phyloP scores from a whole-genome alignment of 441 rosid genomes.

The Adansonia gregorii region DNA sequence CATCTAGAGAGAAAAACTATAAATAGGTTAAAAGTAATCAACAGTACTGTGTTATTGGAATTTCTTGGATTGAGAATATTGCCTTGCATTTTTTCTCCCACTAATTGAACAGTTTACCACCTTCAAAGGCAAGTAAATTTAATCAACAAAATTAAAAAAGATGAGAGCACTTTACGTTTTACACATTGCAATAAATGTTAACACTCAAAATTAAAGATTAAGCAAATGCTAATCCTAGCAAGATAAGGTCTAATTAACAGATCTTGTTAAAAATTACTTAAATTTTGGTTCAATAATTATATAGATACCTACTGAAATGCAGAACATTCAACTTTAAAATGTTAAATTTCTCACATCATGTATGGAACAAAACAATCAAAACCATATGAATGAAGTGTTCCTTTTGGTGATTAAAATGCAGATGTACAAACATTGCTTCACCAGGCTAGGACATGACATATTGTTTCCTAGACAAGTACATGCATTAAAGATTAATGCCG shows the following conservation, averaged over 20 bases:
- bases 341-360: no score
- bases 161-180: neutral
- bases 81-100: neutral
- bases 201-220: neutral
- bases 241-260: neutral
- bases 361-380: no score
- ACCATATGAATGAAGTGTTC: no score
- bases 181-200: neutral
- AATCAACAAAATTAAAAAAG: neutral
- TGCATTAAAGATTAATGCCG: no score
- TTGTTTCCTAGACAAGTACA: no score
- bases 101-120: neutral
- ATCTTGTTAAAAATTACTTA: neutral
- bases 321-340: no score
- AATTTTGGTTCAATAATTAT: no score
- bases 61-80: neutral
- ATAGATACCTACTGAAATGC: no score
- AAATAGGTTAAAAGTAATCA: neutral
- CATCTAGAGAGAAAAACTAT: neutral
- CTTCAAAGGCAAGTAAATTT: neutral
- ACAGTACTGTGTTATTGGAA: neutral
- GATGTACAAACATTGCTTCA: no score
- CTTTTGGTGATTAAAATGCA: no score
- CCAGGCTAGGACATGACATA: no score
- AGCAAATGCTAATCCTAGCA: neutral